Conservation (phyloP, 23 red algal species). For the Gracilaria gracilis region DNA sequence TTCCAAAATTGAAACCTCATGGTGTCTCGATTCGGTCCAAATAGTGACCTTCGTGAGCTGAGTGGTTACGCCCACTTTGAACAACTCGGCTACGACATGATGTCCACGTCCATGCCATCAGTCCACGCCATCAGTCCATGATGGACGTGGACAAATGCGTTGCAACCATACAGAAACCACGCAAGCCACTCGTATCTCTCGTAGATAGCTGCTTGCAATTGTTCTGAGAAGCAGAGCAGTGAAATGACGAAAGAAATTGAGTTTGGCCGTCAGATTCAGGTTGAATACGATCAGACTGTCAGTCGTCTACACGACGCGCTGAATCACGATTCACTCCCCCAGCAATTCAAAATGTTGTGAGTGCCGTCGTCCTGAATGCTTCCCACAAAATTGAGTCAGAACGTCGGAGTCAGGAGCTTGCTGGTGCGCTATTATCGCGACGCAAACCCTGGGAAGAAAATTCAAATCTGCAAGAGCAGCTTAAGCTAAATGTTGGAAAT, state of each 20-base stretch:
- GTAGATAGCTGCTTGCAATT: slow-evolving; percentile 28
- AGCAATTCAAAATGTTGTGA: slow-evolving; percentile 46
- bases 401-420: neutral
- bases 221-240: slow-evolving; percentile 33
- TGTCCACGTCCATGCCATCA: too few relatives aligned
- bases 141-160: too few relatives aligned
- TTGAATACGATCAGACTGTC: slow-evolving; percentile 19
- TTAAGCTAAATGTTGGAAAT: neutral
- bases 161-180: too few relatives aligned
- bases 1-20: too few relatives aligned
- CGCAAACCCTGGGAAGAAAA: slow-evolving; percentile 2
- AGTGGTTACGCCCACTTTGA: too few relatives aligned
- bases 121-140: too few relatives aligned
- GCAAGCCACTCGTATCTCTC: slow-evolving; percentile 24
- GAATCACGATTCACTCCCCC: neutral
- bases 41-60: too few relatives aligned
- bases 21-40: too few relatives aligned
- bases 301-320: slow-evolving; percentile 12
- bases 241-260: slow-evolving; percentile 61
- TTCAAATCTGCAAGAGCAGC: neutral
- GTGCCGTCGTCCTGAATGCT: slow-evolving; percentile 8
- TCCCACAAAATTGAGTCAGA: slow-evolving; percentile 22
- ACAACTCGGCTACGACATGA: too few relatives aligned
- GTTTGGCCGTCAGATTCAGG: neutral
- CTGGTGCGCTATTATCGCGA: neutral